Conservation (phyloP, 1,139 yeast genomes). For the Kodamaea fungicola region DNA sequence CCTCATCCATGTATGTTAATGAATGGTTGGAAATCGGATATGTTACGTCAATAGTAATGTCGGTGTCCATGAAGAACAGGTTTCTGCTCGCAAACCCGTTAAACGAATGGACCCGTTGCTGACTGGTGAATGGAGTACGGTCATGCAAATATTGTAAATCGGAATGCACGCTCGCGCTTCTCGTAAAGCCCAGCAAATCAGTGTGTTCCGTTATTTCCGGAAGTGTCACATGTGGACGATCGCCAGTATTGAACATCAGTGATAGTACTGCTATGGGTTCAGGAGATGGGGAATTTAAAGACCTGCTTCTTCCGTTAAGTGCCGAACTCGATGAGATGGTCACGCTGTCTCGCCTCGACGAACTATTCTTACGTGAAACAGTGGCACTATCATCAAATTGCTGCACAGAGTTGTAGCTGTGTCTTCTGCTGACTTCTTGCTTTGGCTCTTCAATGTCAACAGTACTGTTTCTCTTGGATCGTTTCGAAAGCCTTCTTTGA, state of each 20-base stretch:
- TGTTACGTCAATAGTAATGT: conserved; percentile 1
- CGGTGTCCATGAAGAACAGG: background rate
- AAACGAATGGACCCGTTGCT: conserved; percentile 2
- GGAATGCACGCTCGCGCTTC: background rate
- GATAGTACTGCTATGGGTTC: no score
- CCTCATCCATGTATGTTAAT: background rate
- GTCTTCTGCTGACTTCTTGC: background rate
- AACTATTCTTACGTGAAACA: background rate
- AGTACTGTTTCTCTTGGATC: background rate
- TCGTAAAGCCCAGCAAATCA: conserved; percentile 1
- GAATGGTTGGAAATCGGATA: background rate
- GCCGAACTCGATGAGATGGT: conserved; percentile 11
- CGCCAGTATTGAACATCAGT: no score
- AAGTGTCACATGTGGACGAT: background rate
- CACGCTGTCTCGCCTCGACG: conserved; percentile 2
- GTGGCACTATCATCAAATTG: background rate
- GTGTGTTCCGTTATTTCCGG: background rate
- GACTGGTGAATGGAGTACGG: background rate
- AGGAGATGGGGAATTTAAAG: background rate
- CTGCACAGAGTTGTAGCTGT: conserved; percentile 1
- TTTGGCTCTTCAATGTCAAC: background rate
- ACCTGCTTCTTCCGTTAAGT: conserved; percentile 6
- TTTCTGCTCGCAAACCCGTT: conserved; percentile 2
- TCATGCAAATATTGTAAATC: no score
- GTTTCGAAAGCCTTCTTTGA: background rate